Conservation (phyloP, 2,329 filamentous ascomycete genomes). For the Aspergillus eucalypticola region DNA sequence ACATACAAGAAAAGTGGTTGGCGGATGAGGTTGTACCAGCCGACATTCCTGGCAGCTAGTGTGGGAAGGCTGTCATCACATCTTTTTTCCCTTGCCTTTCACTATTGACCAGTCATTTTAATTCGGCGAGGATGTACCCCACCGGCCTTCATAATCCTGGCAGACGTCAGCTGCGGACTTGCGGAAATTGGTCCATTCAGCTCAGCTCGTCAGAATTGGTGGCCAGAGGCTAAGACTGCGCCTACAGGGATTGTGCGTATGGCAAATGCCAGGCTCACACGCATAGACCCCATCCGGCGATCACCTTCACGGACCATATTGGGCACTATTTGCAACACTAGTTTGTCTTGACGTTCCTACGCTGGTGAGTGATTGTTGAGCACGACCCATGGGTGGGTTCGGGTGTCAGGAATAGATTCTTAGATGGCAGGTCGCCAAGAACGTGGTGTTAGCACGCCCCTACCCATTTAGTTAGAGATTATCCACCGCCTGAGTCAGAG, state of each 20-base stretch:
- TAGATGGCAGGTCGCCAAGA: not conserved
- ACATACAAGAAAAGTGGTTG: slow-evolving; percentile 3
- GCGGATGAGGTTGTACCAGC: slow-evolving; percentile 9
- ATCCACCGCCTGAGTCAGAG: not conserved
- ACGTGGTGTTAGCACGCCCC: not conserved
- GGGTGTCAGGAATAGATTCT: not conserved
- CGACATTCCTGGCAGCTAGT: slow-evolving; percentile 9
- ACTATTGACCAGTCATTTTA: not conserved
- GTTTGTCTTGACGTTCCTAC: not conserved
- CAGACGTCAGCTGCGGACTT: slow-evolving; percentile 14
- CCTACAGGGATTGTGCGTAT: not conserved
- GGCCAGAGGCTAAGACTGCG: not conserved
- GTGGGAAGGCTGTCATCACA: not conserved
- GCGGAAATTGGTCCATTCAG: not conserved
- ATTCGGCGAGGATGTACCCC: not conserved
- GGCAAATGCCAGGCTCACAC: not conserved
- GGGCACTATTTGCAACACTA: not conserved
- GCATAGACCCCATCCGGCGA: not conserved
- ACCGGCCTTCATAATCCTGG: not conserved
- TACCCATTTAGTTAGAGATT: not conserved
- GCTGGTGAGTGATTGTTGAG: not conserved
- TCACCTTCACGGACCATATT: not conserved
- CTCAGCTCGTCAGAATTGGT: not conserved
- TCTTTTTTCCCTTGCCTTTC: not conserved
- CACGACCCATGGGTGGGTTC: not conserved